Evolutionary conservation across 2,329 filamentous ascomycete genomes (phyloP).

Genomic region (Pseudocercospora fuligena): DNA sequence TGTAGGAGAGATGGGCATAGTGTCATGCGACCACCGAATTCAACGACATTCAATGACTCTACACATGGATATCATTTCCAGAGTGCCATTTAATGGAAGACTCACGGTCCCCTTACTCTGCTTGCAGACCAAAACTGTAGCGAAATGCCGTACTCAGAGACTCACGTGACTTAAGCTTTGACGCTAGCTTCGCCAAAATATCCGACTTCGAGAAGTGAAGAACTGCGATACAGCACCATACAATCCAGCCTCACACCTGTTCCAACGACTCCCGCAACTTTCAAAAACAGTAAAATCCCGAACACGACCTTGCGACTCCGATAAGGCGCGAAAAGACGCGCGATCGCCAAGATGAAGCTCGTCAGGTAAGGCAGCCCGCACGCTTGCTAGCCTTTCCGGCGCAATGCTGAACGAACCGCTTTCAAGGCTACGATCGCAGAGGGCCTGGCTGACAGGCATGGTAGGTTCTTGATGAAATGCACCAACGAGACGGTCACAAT

Average conservation of each 20-base stretch:
- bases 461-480: slow-evolving; percentile 98
- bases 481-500: slow-evolving; percentile 98
- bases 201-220: slow-evolving; percentile 3
- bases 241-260: neutral
- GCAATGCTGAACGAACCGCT: slow-evolving; percentile 53
- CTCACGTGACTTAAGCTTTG: neutral
- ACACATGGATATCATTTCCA: neutral
- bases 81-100: neutral
- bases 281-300: no score
- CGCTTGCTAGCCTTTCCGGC: slow-evolving; percentile 35
- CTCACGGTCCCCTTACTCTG: neutral
- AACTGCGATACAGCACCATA: neutral
- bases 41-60: slow-evolving; percentile 4
- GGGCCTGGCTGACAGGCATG: slow-evolving; percentile 41
- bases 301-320: neutral
- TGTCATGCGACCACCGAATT: slow-evolving; percentile 4
- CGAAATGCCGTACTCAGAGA: neutral
- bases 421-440: slow-evolving; percentile 46
- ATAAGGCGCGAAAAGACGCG: slow-evolving; percentile 18
- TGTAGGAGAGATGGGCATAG: neutral
- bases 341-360: slow-evolving; percentile 79
- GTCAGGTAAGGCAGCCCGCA: slow-evolving; percentile 72
- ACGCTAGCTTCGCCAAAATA: slow-evolving; percentile 2
- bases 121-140: neutral
- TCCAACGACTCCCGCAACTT: neutral